Conservation (phyloP, 495 filamentous ascomycete species). For the Cetradonia linearis region DNA sequence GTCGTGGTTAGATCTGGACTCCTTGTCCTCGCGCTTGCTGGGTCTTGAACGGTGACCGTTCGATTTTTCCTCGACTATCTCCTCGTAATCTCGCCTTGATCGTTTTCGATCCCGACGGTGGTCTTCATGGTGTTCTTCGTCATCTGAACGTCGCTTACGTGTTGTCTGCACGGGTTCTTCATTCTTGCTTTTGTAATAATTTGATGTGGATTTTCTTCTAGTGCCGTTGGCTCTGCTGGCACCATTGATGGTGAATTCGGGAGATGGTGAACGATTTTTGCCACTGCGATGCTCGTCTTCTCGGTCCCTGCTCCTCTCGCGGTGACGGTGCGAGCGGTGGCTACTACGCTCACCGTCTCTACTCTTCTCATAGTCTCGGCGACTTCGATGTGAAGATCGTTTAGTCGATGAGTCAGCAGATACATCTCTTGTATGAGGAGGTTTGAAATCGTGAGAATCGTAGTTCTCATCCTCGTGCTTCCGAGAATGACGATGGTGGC, state of each 20-base stretch:
- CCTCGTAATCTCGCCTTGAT: constrained; percentile 41
- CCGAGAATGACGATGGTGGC: constrained; percentile 36
- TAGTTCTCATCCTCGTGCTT: constrained; percentile 40
- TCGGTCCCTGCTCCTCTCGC: constrained; percentile 41
- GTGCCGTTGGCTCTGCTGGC: constrained; percentile 14
- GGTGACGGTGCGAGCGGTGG: constrained; percentile 37
- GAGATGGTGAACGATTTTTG: constrained; percentile 20
- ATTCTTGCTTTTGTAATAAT: constrained; percentile 9
- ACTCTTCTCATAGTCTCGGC: constrained; percentile 39
- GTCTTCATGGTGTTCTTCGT: constrained; percentile 36
- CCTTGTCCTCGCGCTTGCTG: constrained; percentile 29
- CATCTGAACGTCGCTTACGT: constrained; percentile 24
- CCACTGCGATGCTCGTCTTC: constrained; percentile 31
- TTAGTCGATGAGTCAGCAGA: constrained; percentile 42
- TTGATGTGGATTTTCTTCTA: neutral
- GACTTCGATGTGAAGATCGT: constrained; percentile 42
- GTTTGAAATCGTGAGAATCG: constrained; percentile 33
- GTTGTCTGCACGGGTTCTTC: constrained; percentile 19
- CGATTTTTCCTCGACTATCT: constrained; percentile 26
- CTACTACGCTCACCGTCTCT: constrained; percentile 27
- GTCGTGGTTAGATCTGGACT: constrained; percentile 21
- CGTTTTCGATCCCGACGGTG: constrained; percentile 43
- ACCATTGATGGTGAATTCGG: constrained; percentile 20
- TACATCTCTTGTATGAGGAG: constrained; percentile 24
- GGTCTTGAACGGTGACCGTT: constrained; percentile 31